Base-by-base conservation (phyloP, 352 stramenopile species). In the Pythium chondricola region DNA sequence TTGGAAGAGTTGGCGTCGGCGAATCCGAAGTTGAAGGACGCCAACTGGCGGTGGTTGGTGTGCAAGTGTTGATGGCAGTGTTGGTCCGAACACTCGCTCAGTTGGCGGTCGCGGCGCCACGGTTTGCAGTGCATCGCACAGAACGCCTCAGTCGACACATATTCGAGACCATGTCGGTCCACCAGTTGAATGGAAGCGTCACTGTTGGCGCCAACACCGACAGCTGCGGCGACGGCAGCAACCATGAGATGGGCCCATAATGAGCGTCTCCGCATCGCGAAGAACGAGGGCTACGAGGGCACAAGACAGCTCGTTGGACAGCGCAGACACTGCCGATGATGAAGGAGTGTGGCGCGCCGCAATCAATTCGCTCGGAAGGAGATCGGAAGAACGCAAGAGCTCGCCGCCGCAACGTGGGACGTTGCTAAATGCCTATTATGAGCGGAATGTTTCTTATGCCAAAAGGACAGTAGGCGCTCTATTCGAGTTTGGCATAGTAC, bases 61-160 rank as follows among this genome's bases (percentile, higher is more conserved):
- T 41, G n/a, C 35, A 41, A 40, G 38, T 40, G 40, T 39, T 48
- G 32, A 13, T 38, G 53, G 37, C 56, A 63, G 5, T 17, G 42
- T n/a, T 18, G 30, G 25, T 31, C n/a, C 33, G 33, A 20, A n/a
- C 56, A 63, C 48, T 58, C 20, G 10, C 11, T 55, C 18, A 48
- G 24, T 21, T 33, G 52, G 17, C 29, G 32, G 25, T 48, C 11
- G 18, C 43, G 45, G 5, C 54, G 53, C 20, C 31, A 50, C 14
- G 54, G 24, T 11, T 61, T 72, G 62, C 76, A 88, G 65, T 88
- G 69, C 59, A 74, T 72, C 32, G 57, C 43, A 53, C 77, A 86
- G 51, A 83, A 69, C 14, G 77, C 64, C 17, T 61, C 61, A 5
- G 43, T 16, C n/a, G 63, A 67, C 18, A 44, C 53, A 35, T 85